Evolutionary conservation across 2,329 filamentous ascomycete species (phyloP), one percentile per base, ranked within the genome.

Genomic region (Fusarium brevicatenulatum): DNA sequence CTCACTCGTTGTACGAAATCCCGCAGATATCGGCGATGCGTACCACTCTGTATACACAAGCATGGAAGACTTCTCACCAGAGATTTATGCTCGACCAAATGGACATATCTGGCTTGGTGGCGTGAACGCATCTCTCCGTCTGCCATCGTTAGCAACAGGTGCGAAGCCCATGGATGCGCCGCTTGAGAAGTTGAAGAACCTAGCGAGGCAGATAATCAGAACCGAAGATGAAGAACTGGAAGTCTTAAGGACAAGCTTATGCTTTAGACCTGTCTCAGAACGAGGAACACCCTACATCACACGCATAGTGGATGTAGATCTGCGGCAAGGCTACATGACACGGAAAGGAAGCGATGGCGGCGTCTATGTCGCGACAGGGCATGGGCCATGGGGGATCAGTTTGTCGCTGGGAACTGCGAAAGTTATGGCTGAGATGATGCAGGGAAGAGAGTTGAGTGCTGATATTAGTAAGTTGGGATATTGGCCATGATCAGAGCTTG

Each of bases 341-440:
- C 77, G 80, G 42, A 72, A 78, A 3, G 82, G 81, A 1, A 74
- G 76, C 0, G 84, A 85, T 2, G 90, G 91, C 4, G 92, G 92
- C 8, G 90, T 95, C 0, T 95, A 89, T 78, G 80, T 95, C 42
- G 90, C 91, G 3, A 86, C 91, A 8, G 93, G 93, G 0, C 93
- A 95, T 83, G 93, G 92, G 1, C 91, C 92, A 0, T 95, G 93
- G 93, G 93, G 92, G 0, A 92, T 92, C 32, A 87, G 85, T 53
- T 77, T 90, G 76, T 85, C 85, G 21, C 81, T 93, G 36, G 93
- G 92, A 4, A 95, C 92, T 1, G 93, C 93, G 0, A 87, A 88
- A 72, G 89, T 93, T 10, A 83, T 95, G 82, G 87, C 91, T 16
- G 92, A 95, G 82, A 85, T 95, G 86, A 85, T 93, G 46, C 85